phyloP scores from a whole-genome alignment of 345 rosid genomes.

The Atalantia buxifolia region DNA sequence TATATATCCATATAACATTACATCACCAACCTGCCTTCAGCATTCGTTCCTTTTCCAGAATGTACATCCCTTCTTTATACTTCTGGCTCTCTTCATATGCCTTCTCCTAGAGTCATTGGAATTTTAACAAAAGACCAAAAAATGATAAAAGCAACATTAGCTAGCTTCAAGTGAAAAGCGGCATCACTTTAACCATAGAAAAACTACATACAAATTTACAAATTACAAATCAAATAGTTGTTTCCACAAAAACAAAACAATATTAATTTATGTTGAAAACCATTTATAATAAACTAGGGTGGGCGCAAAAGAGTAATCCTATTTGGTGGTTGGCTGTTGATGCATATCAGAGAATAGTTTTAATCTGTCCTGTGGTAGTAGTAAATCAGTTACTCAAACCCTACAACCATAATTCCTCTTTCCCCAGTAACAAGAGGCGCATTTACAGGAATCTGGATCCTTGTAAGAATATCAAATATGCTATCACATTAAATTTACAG shows the following conservation, averaged over 20 bases:
- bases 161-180: neutral
- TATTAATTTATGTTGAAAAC: neutral
- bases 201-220: neutral
- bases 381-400: neutral
- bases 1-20: slow-evolving; percentile 13
- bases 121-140: neutral
- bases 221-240: neutral
- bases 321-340: too few relatives aligned
- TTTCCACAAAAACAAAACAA: neutral
- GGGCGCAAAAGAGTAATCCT: neutral
- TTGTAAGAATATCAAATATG: neutral
- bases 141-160: neutral
- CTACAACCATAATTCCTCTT: neutral
- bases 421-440: too few relatives aligned
- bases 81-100: slow-evolving; percentile 42
- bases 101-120: slow-evolving; percentile 31
- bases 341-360: neutral
- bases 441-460: neutral
- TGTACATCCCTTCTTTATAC: slow-evolving; percentile 42
- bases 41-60: slow-evolving; percentile 42
- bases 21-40: slow-evolving; percentile 40
- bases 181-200: neutral
- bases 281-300: neutral
- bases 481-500: neutral
- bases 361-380: neutral